Base-by-base conservation (phyloP, 345 rosid species). In the Fremontodendron californicum region DNA sequence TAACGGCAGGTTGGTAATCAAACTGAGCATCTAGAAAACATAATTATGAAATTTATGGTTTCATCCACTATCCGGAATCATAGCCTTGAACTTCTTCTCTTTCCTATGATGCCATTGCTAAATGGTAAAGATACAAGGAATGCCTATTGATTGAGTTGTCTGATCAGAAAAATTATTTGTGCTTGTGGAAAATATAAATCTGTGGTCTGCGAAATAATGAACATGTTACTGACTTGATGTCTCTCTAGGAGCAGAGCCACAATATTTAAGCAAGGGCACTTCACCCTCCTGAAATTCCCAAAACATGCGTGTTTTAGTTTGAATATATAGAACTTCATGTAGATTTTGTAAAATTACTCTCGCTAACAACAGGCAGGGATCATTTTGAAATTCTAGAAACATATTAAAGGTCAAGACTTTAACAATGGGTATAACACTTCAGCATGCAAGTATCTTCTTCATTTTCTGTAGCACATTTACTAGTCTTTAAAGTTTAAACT, bases 1-100 rank as follows among this genome's bases (percentile, higher is more conserved):
- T 96, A 82, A 92, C 97, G 49, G 99, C 99, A 86, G 99, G 99
- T 95, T 64, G 64, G 84, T 78, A 23, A 68, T 13, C 54, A 43
- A 43, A 25, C 37, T 25, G 12, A 46, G 73, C 23, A 27, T 69
- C 52, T 69, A 6, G 39, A 27, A 69, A 9, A 9, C 70, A 66
- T n/a, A 11, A 40, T 40, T 21, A 66, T 39, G 71, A 66, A 40
- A 39, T 66, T 66, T 39, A n/a, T 39, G 29, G 5, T 66, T 66
- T 66, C 9, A 21, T 40, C 3, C 15, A 7, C 49, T 31, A 31
- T 61, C 11, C 0, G 3, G 49, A 66, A 40, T 46, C 37, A 27
- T 45, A 15, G 40, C 37, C 57, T 69, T 46, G 57, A 46, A 45
- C n/a, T 23, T 68, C 39, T 45, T 40, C 19, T 68, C 46, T 37